These are phyloP conservation scores for Tuber calosporum DNA, from an alignment of 495 filamentous ascomycete genomes.

Conservation along the genomic window DNA sequence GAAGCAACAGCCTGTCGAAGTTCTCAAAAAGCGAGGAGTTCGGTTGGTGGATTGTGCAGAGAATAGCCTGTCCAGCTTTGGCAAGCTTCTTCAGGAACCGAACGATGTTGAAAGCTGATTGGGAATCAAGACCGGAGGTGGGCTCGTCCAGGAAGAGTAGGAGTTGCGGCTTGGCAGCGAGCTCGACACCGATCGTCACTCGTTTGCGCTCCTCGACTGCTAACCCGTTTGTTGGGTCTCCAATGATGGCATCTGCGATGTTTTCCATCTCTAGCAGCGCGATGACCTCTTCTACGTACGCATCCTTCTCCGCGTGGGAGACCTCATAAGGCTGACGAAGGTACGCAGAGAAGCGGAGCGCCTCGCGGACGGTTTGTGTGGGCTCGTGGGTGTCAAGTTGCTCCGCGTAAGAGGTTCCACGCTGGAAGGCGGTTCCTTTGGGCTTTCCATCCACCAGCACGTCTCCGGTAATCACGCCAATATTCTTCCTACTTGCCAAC, in stretches of 20 bases:
- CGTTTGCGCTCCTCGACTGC: constrained; percentile 87
- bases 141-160: constrained; percentile 87
- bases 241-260: constrained; percentile 79
- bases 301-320: constrained; percentile 64
- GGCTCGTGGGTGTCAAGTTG: constrained; percentile 76
- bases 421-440: constrained; percentile 64
- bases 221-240: constrained; percentile 65
- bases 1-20: constrained; percentile 61
- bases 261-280: constrained; percentile 72
- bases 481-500: constrained; percentile 66
- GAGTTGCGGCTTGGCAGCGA: constrained; percentile 77
- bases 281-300: constrained; percentile 78
- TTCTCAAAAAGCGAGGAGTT: constrained; percentile 78
- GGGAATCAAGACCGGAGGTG: constrained; percentile 78
- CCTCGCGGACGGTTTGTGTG: constrained; percentile 73
- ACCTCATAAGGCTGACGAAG: constrained; percentile 68
- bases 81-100: constrained; percentile 80
- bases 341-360: constrained; percentile 73
- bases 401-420: constrained; percentile 73
- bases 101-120: constrained; percentile 81
- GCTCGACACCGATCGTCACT: constrained; percentile 82
- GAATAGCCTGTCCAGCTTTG: constrained; percentile 73
- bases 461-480: constrained; percentile 67
- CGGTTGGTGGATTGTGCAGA: constrained; percentile 91
- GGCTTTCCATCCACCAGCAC: constrained; percentile 65